Evolutionary conservation across 768 basidiomycete species (phyloP).

Genomic region (Mycena amicta): DNA sequence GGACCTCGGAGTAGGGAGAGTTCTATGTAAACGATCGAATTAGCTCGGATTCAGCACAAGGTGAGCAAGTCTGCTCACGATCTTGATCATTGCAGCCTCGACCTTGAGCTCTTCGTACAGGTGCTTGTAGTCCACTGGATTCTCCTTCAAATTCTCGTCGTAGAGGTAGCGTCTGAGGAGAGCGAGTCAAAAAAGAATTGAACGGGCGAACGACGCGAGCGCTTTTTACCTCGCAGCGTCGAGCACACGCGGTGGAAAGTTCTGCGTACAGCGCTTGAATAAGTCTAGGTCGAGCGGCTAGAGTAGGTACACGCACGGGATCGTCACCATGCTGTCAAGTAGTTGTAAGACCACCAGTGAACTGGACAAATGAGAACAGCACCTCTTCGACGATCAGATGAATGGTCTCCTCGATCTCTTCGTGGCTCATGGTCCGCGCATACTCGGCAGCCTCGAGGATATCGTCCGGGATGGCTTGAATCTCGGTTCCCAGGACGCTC

Average conservation of each 20-base stretch:
- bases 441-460: conserved; percentile 17
- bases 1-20: conserved; percentile 64
- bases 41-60: background rate
- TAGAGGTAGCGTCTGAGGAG: conserved; percentile 19
- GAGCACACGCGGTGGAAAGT: conserved; percentile 10
- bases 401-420: conserved; percentile 22
- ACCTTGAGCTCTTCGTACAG: conserved; percentile 29
- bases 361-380: background rate
- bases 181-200: background rate
- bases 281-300: no score
- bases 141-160: conserved; percentile 18
- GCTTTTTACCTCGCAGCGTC: conserved; percentile 4
- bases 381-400: conserved; percentile 21
- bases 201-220: background rate
- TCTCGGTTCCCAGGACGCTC: conserved; percentile 13
- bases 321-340: conserved; percentile 13
- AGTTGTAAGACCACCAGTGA: background rate
- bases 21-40: conserved; percentile 29
- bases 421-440: conserved; percentile 11
- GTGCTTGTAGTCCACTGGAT: conserved; percentile 19
- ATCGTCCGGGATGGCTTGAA: conserved; percentile 15
- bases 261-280: no score
- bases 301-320: conserved; percentile 3
- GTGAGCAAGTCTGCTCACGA: conserved; percentile 10
- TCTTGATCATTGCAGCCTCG: conserved; percentile 30